Base-by-base conservation (phyloP, 2,329 filamentous ascomycete species). In the Nemania sp. region DNA sequence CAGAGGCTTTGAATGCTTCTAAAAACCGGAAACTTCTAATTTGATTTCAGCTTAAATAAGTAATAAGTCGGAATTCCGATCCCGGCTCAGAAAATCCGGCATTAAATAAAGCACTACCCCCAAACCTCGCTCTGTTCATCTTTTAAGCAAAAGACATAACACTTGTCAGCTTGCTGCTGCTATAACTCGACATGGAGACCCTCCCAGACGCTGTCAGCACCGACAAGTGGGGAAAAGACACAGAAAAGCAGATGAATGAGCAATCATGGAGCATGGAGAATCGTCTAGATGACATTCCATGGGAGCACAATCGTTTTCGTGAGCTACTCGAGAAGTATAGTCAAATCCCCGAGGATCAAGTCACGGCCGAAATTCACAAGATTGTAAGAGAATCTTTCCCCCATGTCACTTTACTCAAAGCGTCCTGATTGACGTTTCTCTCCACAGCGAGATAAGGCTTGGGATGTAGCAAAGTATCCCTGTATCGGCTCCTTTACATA, bases 401-500 rank as follows among this genome's bases (percentile, higher is more conserved):
- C 27, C 22, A 26, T 15, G 45, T n/a, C 22, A 49, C 41, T 8
- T 20, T n/a, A n/a, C 41, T 5, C 5, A n/a, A n/a, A 45, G 41
- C 3, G 41, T 20, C 41, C 41, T n/a, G 41, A 45, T n/a, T n/a
- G 10, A n/a, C 38, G n/a, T 45, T n/a, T 11, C 27, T n/a, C n/a
- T n/a, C n/a, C 24, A 45, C 52, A 68, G 66, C 49, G 66, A 5
- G 52, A 53, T 10, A 65, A 65, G 24, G 66, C 66, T 2, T 68
- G 61, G 61, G 22, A 52, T 18, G n/a, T 68, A 1, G 66, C 52
- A 22, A 61, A 64, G 29, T 67, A 67, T n/a, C 65, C 65, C 38
- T 67, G 65, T 53, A 67, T 67, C 47, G 65, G 65, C 27, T 8
- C 49, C 15, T 64, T 67, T 41, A 49, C 35, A 26, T 67, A 58